These are phyloP conservation scores for Aspergillus sclerotioniger DNA, from an alignment of 495 filamentous ascomycete genomes.

Conservation along the genomic window DNA sequence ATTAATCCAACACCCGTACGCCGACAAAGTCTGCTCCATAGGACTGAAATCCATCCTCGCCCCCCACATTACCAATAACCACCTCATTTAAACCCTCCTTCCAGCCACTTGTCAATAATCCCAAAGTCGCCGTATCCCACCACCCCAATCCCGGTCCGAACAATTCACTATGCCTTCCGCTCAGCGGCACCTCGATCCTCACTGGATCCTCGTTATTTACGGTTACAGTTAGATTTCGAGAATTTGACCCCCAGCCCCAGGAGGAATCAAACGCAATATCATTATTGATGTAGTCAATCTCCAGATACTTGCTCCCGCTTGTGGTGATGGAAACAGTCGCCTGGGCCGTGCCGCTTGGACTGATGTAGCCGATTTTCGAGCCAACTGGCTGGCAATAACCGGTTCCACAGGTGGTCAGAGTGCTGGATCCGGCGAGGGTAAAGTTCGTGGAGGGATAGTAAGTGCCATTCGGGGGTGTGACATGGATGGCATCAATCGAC, in stretches of 20 bases:
- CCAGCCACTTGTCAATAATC: slow-evolving; percentile 44
- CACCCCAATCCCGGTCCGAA: slow-evolving; percentile 45
- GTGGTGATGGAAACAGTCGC: slow-evolving; percentile 28
- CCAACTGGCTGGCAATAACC: slow-evolving; percentile 38
- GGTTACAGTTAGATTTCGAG: slow-evolving; percentile 45
- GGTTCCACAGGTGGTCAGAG: slow-evolving; percentile 27
- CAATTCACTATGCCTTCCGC: slow-evolving; percentile 45
- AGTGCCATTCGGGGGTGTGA: slow-evolving; percentile 24
- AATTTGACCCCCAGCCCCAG: slow-evolving; percentile 43
- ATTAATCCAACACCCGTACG: slow-evolving; percentile 22
- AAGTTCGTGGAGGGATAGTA: slow-evolving; percentile 43
- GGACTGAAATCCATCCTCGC: slow-evolving; percentile 24
- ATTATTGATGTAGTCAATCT: slow-evolving; percentile 52
- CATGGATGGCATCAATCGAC: slow-evolving; percentile 23
- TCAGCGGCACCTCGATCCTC: slow-evolving; percentile 47
- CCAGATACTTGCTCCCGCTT: slow-evolving; percentile 35
- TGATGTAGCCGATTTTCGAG: slow-evolving; percentile 39
- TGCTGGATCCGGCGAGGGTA: slow-evolving; percentile 30
- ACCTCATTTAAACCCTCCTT: slow-evolving; percentile 38
- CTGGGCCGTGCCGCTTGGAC: slow-evolving; percentile 23
- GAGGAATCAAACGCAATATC: slow-evolving; percentile 45
- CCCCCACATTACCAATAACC: slow-evolving; percentile 39
- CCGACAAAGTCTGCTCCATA: slow-evolving; percentile 46
- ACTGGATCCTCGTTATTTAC: slow-evolving; percentile 41
- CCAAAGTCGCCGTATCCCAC: slow-evolving; percentile 47